Base-by-base conservation (phyloP, 768 basidiomycete species). In the Amanita molliuscula region DNA sequence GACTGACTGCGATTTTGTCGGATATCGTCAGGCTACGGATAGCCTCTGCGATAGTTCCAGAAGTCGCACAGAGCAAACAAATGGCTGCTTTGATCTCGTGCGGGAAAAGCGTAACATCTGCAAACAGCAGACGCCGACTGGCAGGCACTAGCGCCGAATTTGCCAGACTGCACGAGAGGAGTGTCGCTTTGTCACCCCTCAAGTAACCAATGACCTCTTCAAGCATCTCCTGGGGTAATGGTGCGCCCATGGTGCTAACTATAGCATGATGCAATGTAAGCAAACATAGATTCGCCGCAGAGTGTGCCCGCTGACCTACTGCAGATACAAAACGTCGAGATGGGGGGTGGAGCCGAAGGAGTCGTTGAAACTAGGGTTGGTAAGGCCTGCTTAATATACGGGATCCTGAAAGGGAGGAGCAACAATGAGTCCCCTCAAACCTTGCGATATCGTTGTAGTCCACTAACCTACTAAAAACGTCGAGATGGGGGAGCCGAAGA, bases 201-300 rank as follows among this genome's bases (percentile, higher is more conserved):
- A 67, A 60, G 29, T 62, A 54, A 46, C 61, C 59, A 16, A 68
- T 47, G 46, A 68, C 64, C 16, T 53, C 53, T 52, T 66, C 62
- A 29, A 65, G 51, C 6, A 55, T 67, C 59, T 69, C 67, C 36
- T 61, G 57, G 11, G 73, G 72, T 13, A 74, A 48, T 3, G 0
- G 18, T 37, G 2, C 11, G 44, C n/a, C n/a, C 44, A 45, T 45
- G 15, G 7, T 31, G 36, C 36, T 37, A 20, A 20, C n/a, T 16
- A 40, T 40, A 20, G 18, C 38, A 20, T 21, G 37, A 21, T 20
- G 35, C 35, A 13, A 36, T 36, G 7, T 37, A 5, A 16, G 36
- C n/a, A 20, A n/a, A 18, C 16, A 7, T 37, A 4, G 6, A 7
- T n/a, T 16, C 16, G n/a, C 16, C 7, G 9, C 6, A 20, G 6